phyloP scores from a whole-genome alignment of 768 basidiomycete species.

The Lentinula edodes region DNA sequence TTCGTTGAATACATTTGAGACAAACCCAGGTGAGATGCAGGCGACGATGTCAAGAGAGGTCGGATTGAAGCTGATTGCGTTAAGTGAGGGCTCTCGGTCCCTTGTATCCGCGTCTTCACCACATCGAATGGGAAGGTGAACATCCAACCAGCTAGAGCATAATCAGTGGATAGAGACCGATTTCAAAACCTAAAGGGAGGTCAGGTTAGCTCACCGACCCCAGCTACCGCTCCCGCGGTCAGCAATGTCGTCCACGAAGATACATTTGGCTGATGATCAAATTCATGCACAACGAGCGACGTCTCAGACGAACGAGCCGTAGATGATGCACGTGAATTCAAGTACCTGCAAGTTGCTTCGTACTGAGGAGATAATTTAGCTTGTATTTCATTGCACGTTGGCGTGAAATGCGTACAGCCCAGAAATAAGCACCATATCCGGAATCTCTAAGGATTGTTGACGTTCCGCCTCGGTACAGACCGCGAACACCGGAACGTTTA shows the following conservation, averaged over 20 bases:
- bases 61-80: neutral
- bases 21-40: constrained; percentile 11
- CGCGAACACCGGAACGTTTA: constrained; percentile 48
- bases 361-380: constrained; percentile 31
- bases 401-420: constrained; percentile 46
- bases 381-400: neutral
- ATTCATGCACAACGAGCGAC: constrained; percentile 33
- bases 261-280: constrained; percentile 29
- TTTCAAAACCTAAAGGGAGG: neutral
- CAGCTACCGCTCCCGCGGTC: constrained; percentile 72
- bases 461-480: constrained; percentile 72
- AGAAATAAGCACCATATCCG: constrained; percentile 86
- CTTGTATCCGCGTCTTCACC: constrained; percentile 86
- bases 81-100: constrained; percentile 13
- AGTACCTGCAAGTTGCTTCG: constrained; percentile 55
- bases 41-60: neutral
- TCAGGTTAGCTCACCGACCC: constrained; percentile 36
- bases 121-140: constrained; percentile 86
- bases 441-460: constrained; percentile 73
- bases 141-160: constrained; percentile 56
- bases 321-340: constrained; percentile 23
- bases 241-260: constrained; percentile 54
- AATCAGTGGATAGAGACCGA: neutral
- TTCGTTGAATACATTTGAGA: constrained; percentile 3
- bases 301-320: constrained; percentile 15